A percentile compares a stretch with the other conserved stretches of the same genome.
phyloP scores from a whole-genome alignment of 2,329 filamentous ascomycete genomes.

The Corinectria fuckeliana region DNA sequence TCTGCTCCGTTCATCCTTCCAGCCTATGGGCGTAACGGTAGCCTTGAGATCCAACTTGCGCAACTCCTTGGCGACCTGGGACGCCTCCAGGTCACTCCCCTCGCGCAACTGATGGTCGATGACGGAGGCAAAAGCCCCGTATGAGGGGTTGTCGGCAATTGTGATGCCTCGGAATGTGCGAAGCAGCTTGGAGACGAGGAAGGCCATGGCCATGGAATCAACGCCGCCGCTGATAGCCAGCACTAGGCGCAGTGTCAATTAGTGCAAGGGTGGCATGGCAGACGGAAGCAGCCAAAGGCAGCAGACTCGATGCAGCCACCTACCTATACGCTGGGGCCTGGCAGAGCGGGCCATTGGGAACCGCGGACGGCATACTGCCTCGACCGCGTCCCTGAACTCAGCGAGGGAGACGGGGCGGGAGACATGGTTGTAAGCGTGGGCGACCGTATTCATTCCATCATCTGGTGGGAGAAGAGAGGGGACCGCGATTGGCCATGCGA shows the following conservation, averaged over 20 bases:
- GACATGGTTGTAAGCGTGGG: slow-evolving; percentile 46
- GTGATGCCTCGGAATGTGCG: slow-evolving; percentile 42
- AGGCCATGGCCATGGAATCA: slow-evolving; percentile 96
- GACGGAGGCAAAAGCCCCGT: slow-evolving; percentile 53
- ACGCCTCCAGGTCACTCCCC: slow-evolving; percentile 60
- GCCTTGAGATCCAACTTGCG: slow-evolving; percentile 45
- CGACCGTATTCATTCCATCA: slow-evolving; percentile 46
- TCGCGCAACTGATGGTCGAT: slow-evolving; percentile 65
- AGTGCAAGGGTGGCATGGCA: not conserved
- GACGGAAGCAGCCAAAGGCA: not conserved
- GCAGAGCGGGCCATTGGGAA: slow-evolving; percentile 50
- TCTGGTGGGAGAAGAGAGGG: slow-evolving; percentile 21
- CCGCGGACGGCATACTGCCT: slow-evolving; percentile 56
- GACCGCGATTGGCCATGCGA: slow-evolving; percentile 27
- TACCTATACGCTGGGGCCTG: slow-evolving; percentile 51
- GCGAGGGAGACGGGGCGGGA: slow-evolving; percentile 45
- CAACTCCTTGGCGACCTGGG: slow-evolving; percentile 50
- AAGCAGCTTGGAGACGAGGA: slow-evolving; percentile 65
- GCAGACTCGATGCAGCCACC: slow-evolving; percentile 22
- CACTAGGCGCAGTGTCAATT: slow-evolving; percentile 49
- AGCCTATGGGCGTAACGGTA: slow-evolving; percentile 46
- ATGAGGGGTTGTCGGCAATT: slow-evolving; percentile 54
- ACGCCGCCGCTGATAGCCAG: slow-evolving; percentile 91
- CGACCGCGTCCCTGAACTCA: slow-evolving; percentile 56
- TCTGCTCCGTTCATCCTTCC: slow-evolving; percentile 49